These are phyloP conservation scores for Rossbeevera mucosa DNA, from an alignment of 768 basidiomycete genomes.

Conservation along the genomic window DNA sequence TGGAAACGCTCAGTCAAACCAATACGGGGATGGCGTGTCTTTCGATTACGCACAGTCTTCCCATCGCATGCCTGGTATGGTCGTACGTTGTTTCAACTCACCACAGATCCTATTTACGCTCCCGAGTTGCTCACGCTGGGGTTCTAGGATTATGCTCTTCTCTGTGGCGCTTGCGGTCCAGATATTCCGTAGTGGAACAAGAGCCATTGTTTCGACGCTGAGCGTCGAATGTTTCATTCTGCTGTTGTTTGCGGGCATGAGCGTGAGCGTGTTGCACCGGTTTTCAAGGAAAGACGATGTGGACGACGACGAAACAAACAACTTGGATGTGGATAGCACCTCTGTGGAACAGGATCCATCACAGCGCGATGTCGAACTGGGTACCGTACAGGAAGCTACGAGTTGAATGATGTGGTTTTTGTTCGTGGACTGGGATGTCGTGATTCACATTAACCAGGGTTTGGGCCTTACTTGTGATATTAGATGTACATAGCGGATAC, in stretches of 20 bases:
- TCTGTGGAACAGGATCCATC: not conserved
- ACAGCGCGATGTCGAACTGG: not conserved
- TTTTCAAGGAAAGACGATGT: not conserved
- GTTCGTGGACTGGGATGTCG: not conserved
- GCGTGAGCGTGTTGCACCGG: not conserved
- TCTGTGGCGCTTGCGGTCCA: slow-evolving; percentile 3
- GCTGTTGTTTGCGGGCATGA: not conserved
- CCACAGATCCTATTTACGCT: not conserved
- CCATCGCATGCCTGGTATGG: slow-evolving; percentile 10
- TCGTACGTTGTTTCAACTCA: slow-evolving; percentile 5
- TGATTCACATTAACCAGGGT: not conserved
- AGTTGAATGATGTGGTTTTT: not conserved
- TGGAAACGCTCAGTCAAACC: slow-evolving; percentile 2
- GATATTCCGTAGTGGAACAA: slow-evolving; percentile 4
- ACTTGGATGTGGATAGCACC: not conserved
- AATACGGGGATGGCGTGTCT: slow-evolving; percentile 3
- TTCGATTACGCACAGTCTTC: slow-evolving; percentile 18
- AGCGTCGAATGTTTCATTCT: slow-evolving; percentile 7
- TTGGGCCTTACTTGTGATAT: too few species aligned
- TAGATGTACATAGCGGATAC: too few species aligned
- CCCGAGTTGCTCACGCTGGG: not conserved
- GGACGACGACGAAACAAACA: not conserved
- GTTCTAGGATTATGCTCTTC: slow-evolving; percentile 8
- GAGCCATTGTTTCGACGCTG: not conserved
- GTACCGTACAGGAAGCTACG: not conserved